Evolutionary conservation across 768 basidiomycete species (phyloP).

Genomic region (Suillus paluster): DNA sequence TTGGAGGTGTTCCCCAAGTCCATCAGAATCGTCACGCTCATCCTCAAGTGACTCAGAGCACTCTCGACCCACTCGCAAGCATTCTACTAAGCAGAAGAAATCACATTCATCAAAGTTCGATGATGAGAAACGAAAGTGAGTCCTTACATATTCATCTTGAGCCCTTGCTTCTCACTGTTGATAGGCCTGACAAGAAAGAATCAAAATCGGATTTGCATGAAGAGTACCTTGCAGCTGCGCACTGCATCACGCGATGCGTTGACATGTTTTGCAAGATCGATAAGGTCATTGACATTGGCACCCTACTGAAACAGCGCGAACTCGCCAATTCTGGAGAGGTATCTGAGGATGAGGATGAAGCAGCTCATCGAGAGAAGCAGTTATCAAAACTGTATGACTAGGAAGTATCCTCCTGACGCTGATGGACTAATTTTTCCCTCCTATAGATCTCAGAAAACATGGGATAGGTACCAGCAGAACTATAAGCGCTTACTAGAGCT

Average conservation of each 20-base stretch:
- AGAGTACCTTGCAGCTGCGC: not conserved
- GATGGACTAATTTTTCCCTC: too few relatives aligned
- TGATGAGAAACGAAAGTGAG: too few relatives aligned
- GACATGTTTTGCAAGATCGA: too few relatives aligned
- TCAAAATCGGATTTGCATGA: not conserved
- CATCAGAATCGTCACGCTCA: too few relatives aligned
- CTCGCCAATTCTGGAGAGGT: not conserved
- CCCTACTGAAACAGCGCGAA: not conserved
- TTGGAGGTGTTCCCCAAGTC: too few relatives aligned
- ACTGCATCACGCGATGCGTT: not conserved
- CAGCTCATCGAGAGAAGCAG: not conserved
- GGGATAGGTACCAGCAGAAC: not conserved
- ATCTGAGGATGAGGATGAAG: not conserved
- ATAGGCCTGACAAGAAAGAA: not conserved
- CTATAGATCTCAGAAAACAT: constrained; percentile 1
- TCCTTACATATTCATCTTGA: too few relatives aligned
- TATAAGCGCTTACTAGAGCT: not conserved
- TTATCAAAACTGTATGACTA: not conserved
- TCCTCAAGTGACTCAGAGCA: too few relatives aligned
- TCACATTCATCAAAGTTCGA: too few relatives aligned
- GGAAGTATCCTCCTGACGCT: not conserved
- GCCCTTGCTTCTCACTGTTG: too few relatives aligned
- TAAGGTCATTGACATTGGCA: not conserved
- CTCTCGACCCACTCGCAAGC: too few relatives aligned
- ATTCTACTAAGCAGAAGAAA: too few relatives aligned